Percentiles rank a stretch among this genome's conserved stretches.
Evolutionary conservation across 1,284 basidiomycete species (phyloP).

Genomic region (Cutaneotrichosporon spelunceum): DNA sequence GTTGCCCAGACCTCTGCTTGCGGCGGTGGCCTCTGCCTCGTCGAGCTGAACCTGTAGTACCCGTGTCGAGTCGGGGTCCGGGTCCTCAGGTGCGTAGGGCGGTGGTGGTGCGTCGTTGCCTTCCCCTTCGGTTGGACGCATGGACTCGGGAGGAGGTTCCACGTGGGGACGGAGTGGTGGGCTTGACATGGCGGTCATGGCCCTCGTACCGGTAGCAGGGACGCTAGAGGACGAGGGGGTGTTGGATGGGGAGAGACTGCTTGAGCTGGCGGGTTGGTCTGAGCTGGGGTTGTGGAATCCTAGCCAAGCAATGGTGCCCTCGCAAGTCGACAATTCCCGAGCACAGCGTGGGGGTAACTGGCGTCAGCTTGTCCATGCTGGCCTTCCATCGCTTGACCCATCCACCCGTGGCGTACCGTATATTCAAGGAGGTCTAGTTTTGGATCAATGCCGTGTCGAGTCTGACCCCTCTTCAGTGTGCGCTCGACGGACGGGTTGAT

Average conservation of each 20-base stretch:
- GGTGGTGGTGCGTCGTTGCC: conserved; percentile 40
- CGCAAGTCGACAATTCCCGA: conserved; percentile 13
- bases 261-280: too few relatives aligned
- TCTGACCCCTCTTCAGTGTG: conserved; percentile 33
- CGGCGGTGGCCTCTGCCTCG: conserved; percentile 12
- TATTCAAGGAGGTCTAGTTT: conserved; percentile 39
- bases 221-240: background rate
- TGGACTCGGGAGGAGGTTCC: background rate
- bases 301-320: conserved; percentile 12
- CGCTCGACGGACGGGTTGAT: conserved; percentile 34
- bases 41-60: conserved; percentile 39
- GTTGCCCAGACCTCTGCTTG: background rate
- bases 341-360: conserved; percentile 15
- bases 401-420: conserved; percentile 23
- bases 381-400: background rate
- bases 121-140: background rate
- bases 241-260: too few relatives aligned
- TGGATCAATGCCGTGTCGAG: conserved; percentile 15
- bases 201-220: background rate
- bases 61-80: conserved; percentile 44
- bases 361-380: background rate
- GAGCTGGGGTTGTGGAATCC: too few relatives aligned
- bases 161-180: background rate
- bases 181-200: background rate
- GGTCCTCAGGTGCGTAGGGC: conserved; percentile 43